These are phyloP conservation scores for Dendrocalamus sinicus DNA, from an alignment of 176 grass and related monocot genomes.

Conservation along the genomic window DNA sequence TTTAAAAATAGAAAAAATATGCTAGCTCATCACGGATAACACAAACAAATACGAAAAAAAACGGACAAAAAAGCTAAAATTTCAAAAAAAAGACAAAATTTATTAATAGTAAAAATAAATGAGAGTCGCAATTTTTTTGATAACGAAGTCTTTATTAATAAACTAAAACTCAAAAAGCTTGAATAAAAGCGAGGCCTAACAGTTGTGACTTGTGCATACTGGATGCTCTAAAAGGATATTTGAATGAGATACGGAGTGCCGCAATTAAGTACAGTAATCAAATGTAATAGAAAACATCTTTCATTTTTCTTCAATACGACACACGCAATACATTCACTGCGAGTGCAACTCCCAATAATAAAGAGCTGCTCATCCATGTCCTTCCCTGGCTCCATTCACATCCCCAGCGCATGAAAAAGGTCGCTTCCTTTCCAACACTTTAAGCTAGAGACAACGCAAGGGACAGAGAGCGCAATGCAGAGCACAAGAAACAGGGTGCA, in stretches of 20 bases:
- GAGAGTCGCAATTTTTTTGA: no score
- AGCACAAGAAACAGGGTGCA: background rate
- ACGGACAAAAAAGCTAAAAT: no score
- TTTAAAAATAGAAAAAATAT: no score
- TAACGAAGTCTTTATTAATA: no score
- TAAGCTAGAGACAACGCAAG: background rate
- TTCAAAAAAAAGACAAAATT: no score
- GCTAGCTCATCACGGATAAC: no score
- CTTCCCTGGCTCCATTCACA: conserved; percentile 27
- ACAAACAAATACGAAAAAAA: no score
- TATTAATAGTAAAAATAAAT: no score
- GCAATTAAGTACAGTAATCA: background rate
- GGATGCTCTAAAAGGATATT: background rate
- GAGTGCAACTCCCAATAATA: conserved; percentile 48
- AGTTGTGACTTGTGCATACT: background rate
- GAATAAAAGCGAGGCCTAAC: no score
- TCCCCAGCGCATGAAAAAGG: conserved; percentile 29
- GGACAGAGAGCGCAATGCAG: background rate
- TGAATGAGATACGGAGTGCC: background rate
- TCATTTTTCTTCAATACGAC: background rate
- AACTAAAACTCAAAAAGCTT: no score
- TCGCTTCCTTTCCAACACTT: conserved; percentile 43
- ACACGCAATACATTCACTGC: background rate
- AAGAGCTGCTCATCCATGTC: conserved; percentile 34
- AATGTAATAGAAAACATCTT: background rate